A percentile compares a stretch with the other conserved stretches of the same genome.
Evolutionary conservation across 257 asterid genomes (phyloP).

Genomic region (Buddleja alternifolia): DNA sequence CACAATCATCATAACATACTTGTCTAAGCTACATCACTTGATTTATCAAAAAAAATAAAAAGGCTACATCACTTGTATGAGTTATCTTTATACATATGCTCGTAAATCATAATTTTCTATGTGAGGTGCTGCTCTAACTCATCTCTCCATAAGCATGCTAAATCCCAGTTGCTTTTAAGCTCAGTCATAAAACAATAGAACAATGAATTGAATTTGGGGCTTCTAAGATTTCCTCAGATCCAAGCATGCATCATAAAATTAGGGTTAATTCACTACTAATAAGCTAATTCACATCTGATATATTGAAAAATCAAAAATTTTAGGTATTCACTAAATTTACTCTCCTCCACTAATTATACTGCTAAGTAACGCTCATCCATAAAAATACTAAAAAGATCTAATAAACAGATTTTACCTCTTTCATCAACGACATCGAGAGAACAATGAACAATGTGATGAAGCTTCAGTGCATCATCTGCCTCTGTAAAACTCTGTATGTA

Average conservation of each 20-base stretch:
- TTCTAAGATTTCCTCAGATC: neutral
- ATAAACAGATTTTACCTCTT: constrained; percentile 57
- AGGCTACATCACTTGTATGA: no score
- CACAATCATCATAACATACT: neutral
- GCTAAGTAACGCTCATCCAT: constrained; percentile 3
- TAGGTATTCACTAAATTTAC: neutral
- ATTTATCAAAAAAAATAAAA: no score
- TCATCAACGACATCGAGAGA: constrained; percentile 97
- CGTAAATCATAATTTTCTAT: neutral
- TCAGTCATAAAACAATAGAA: neutral
- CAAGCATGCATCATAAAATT: neutral
- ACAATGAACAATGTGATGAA: constrained; percentile 96
- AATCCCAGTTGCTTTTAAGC: neutral
- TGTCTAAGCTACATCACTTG: neutral
- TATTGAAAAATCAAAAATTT: neutral
- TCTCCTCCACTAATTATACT: neutral
- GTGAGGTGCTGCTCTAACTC: neutral
- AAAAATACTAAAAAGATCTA: constrained; percentile 15
- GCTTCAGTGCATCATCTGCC: constrained; percentile 94
- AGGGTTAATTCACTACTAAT: constrained; percentile 8
- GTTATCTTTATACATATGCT: neutral
- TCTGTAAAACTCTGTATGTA: constrained; percentile 95
- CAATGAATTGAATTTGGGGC: neutral
- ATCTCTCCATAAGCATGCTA: neutral
- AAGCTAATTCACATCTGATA: neutral